Evolutionary conservation across 2,329 filamentous ascomycete genomes (phyloP).

Genomic region (Phialocephala sp.): DNA sequence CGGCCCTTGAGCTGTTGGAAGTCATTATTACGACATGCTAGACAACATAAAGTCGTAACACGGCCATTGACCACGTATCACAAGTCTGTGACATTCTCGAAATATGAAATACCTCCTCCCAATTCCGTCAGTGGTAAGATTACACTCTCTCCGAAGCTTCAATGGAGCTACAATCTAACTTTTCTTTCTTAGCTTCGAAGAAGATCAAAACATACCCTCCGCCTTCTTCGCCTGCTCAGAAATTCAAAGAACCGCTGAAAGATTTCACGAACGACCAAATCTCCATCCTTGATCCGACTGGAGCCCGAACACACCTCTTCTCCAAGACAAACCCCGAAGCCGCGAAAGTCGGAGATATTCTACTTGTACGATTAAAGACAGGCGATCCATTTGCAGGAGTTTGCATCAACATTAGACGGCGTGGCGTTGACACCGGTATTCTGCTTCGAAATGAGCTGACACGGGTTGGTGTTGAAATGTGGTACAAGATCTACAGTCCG

Average conservation of each 20-base stretch:
- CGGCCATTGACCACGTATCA: conserved; percentile 58
- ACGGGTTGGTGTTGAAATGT: conserved; percentile 92
- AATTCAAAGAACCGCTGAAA: conserved; percentile 70
- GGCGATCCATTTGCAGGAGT: conserved; percentile 91
- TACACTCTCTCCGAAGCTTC: conserved; percentile 17
- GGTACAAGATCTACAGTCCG: conserved; percentile 93
- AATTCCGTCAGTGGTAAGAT: conserved; percentile 24
- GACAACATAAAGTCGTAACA: conserved; percentile 53
- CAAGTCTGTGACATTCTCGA: conserved; percentile 44
- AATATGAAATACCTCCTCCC: conserved; percentile 24
- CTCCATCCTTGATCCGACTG: conserved; percentile 79
- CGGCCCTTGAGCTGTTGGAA: conserved; percentile 77
- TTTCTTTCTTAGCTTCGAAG: conserved; percentile 40
- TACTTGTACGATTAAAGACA: conserved; percentile 84
- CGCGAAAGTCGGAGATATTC: conserved; percentile 84
- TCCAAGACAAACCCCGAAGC: conserved; percentile 76
- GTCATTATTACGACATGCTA: conserved; percentile 62
- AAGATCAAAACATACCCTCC: conserved; percentile 58
- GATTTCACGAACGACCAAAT: conserved; percentile 73
- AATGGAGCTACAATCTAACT: background rate
- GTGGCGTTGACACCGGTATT: conserved; percentile 89
- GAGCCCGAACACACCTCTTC: conserved; percentile 83
- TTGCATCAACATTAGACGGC: conserved; percentile 82
- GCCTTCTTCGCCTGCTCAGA: conserved; percentile 58
- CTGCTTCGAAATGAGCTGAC: conserved; percentile 86